Evolutionary conservation across 2,329 filamentous ascomycete genomes (phyloP).

Genomic region (Epicoccum sorghinum): DNA sequence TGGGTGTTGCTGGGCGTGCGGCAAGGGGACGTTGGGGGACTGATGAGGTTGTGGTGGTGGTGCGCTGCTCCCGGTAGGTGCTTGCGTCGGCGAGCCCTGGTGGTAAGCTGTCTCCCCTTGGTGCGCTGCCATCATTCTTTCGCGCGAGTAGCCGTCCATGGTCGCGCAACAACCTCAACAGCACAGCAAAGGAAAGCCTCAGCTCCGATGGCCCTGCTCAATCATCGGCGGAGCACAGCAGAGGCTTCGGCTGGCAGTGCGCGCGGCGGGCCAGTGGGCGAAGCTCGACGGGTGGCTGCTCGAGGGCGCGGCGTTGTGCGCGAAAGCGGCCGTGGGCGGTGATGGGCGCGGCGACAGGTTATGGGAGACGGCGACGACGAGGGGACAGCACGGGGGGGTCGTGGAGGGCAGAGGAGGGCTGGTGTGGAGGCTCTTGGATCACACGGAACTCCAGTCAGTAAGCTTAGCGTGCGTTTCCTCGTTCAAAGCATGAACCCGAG

Average conservation of each 20-base stretch:
- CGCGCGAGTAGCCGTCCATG: conserved; percentile 39
- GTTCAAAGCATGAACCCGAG: conserved; percentile 23
- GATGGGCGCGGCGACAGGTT: conserved; percentile 11
- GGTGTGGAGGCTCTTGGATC: conserved; percentile 25
- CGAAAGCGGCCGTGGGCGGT: conserved; percentile 19
- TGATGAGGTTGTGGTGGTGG: conserved; percentile 43
- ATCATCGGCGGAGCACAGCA: conserved; percentile 20
- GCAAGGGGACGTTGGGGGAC: conserved; percentile 43
- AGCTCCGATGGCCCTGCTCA: background rate
- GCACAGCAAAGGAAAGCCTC: conserved; percentile 4
- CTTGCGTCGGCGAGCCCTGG: too few relatives aligned
- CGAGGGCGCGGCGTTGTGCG: conserved; percentile 13
- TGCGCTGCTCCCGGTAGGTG: background rate
- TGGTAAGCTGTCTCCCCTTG: conserved; percentile 45
- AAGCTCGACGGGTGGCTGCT: conserved; percentile 9
- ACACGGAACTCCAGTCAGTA: conserved; percentile 21
- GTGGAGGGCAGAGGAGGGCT: conserved; percentile 13
- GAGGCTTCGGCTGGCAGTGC: conserved; percentile 3
- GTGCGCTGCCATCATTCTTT: conserved; percentile 45
- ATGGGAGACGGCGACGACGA: conserved; percentile 13
- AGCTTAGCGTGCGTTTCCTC: conserved; percentile 16
- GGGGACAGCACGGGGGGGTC: conserved; percentile 13
- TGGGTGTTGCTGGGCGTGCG: conserved; percentile 22
- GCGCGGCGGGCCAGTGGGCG: conserved; percentile 1
- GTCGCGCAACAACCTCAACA: conserved; percentile 19